Evolutionary conservation across 306 rosid species (phyloP), one percentile per base, ranked within the genome.

Genomic region (Fragaria iinumae): DNA sequence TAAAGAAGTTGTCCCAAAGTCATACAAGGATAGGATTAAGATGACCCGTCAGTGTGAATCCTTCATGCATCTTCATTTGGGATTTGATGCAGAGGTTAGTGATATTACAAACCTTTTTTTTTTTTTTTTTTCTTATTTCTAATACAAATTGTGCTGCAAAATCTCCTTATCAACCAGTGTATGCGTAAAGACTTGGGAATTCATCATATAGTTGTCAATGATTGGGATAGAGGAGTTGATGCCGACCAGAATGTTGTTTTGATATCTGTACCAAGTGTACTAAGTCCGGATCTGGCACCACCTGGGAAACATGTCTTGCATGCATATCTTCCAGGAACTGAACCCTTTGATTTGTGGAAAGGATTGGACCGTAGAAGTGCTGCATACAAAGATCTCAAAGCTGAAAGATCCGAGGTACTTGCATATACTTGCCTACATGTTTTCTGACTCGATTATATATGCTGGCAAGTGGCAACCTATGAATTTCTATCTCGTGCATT

Each of bases 31-130:
- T 70, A 83, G 88, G 81, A 79, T 87, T 69, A 81, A 76, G 73
- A 65, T 23, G 8, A 91, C 91, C 52, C 89, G 88, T 62, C 92
- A 90, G 80, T 94, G 98, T 76, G 97, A 94, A 78, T 94, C 97
- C 6, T 94, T 94, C 93, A 90, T 91, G 98, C 98, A 94, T 88
- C 98, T 94, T 84, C 98, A 94, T 85, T 82, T 94, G 81, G 98
- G 97, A 69, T 90, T 92, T 78, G 95, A 89, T 80, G 86, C 95
- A 4, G 85, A 89, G 92, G 97, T 93, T 82, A 79, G 90, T 78
- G 27, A 63, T 76, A 23, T 45, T 32, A 47, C 5, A 53, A 50
- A 41, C 12, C 2, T n/a, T 11, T 48, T 7, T 4, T 29, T 48
- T 18, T 25, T 1, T 25, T 13, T 50, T 20, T 50, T 12, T 25